Percentiles rank a stretch among this genome's conserved stretches.
Evolutionary conservation across 2,329 filamentous ascomycete species (phyloP).

Genomic region (Beauveria medogensis): DNA sequence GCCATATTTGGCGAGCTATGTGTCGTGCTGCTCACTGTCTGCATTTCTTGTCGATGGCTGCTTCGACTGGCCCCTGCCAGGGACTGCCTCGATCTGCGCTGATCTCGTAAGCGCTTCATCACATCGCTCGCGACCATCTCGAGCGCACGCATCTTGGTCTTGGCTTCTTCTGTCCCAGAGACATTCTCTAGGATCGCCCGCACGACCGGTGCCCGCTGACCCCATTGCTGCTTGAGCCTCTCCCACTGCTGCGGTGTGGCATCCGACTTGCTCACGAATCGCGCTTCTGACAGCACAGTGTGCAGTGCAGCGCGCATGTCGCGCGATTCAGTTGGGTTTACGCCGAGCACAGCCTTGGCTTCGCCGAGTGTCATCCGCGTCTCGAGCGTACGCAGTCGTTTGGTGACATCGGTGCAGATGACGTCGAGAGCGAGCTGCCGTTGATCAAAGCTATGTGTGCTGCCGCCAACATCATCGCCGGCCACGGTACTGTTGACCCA

Average conservation of each 20-base stretch:
- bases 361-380: slow-evolving; percentile 64
- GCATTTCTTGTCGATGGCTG: neutral
- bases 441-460: slow-evolving; percentile 34
- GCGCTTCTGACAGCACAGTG: slow-evolving; percentile 53
- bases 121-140: slow-evolving; percentile 68
- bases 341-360: slow-evolving; percentile 53
- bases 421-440: slow-evolving; percentile 67
- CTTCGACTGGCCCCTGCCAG: neutral
- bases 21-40: neutral
- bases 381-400: slow-evolving; percentile 60
- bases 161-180: slow-evolving; percentile 42
- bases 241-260: slow-evolving; percentile 65
- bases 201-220: slow-evolving; percentile 47
- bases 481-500: slow-evolving; percentile 23
- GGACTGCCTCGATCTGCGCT: slow-evolving; percentile 31
- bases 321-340: slow-evolving; percentile 41
- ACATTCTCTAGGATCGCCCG: slow-evolving; percentile 44
- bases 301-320: slow-evolving; percentile 59
- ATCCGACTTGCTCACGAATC: slow-evolving; percentile 66
- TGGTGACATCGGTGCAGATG: slow-evolving; percentile 75
- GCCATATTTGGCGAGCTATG: slow-evolving; percentile 12
- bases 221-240: slow-evolving; percentile 61
- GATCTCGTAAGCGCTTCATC: slow-evolving; percentile 67
- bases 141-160: slow-evolving; percentile 53
- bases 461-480: slow-evolving; percentile 29